These are phyloP conservation scores for Castanopsis chinensis DNA, from an alignment of 306 rosid species.

Conservation along the genomic window DNA sequence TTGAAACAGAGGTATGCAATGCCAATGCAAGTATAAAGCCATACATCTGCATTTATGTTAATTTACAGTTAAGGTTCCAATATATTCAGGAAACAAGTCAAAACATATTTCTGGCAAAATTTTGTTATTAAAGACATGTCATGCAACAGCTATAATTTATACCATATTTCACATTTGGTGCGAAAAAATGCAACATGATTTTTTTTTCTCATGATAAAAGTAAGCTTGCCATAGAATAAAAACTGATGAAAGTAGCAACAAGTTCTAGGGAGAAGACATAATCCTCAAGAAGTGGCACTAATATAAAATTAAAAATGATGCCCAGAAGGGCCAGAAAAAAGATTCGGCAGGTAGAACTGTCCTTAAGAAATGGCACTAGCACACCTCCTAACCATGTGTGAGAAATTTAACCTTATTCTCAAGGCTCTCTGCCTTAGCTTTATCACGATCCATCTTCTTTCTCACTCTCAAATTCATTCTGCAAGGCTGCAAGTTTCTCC, in stretches of 20 bases:
- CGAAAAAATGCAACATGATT: not conserved
- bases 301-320: not conserved
- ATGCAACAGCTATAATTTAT: not conserved
- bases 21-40: not conserved
- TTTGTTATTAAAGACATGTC: not conserved
- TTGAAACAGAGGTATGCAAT: not conserved
- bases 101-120: too few species aligned
- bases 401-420: slow-evolving; percentile 75
- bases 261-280: not conserved
- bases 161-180: not conserved
- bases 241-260: not conserved
- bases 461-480: slow-evolving; percentile 77
- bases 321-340: slow-evolving; percentile 13
- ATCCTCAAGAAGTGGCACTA: not conserved
- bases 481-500: slow-evolving; percentile 90
- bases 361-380: slow-evolving; percentile 4
- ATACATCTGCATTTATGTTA: not conserved
- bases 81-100: too few species aligned
- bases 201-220: not conserved
- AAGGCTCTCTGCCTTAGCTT: slow-evolving; percentile 62
- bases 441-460: slow-evolving; percentile 73
- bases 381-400: slow-evolving; percentile 91
- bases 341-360: not conserved
- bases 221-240: not conserved
- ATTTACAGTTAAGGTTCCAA: not conserved